phyloP scores from a whole-genome alignment of 371 early-diverging fungal genomes.

The Rhizopus microsporus region DNA sequence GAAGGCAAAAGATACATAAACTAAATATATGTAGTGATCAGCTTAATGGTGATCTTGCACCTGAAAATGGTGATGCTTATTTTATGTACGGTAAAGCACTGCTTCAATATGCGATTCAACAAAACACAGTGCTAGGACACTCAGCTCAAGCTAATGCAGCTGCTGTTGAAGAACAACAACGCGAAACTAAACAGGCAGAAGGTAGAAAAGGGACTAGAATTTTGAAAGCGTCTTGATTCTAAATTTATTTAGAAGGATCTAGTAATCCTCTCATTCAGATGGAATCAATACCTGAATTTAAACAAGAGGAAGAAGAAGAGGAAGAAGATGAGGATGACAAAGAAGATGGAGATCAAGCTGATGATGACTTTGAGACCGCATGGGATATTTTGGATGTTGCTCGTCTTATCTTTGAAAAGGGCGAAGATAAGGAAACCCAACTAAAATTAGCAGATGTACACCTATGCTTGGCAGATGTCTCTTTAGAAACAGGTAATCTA shows the following conservation, averaged over 20 bases:
- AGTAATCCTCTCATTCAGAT: constrained; percentile 54
- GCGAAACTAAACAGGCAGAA: constrained; percentile 10
- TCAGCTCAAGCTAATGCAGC: constrained; percentile 36
- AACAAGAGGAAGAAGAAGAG: constrained; percentile 40
- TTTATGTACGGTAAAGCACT: constrained; percentile 82
- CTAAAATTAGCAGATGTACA: constrained; percentile 74
- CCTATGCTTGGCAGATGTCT: constrained; percentile 79
- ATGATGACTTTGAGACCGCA: constrained; percentile 85
- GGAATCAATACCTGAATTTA: constrained; percentile 56
- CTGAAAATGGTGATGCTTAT: constrained; percentile 76
- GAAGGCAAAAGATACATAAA: neutral
- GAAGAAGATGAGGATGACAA: constrained; percentile 35
- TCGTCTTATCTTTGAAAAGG: constrained; percentile 76
- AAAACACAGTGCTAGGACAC: constrained; percentile 69
- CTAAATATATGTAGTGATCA: constrained; percentile 52
- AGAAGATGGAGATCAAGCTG: constrained; percentile 48
- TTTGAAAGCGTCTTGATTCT: neutral
- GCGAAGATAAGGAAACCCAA: constrained; percentile 59
- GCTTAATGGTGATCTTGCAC: constrained; percentile 67
- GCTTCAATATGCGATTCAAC: constrained; percentile 74
- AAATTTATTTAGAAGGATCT: constrained; percentile 20
- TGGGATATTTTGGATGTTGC: constrained; percentile 89
- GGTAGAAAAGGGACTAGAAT: constrained; percentile 4
- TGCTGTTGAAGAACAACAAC: constrained; percentile 19
- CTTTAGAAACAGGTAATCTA: constrained; percentile 74